Base-by-base conservation (phyloP, 371 early-diverging fungal species). In the Apophysomyces variabilis region DNA sequence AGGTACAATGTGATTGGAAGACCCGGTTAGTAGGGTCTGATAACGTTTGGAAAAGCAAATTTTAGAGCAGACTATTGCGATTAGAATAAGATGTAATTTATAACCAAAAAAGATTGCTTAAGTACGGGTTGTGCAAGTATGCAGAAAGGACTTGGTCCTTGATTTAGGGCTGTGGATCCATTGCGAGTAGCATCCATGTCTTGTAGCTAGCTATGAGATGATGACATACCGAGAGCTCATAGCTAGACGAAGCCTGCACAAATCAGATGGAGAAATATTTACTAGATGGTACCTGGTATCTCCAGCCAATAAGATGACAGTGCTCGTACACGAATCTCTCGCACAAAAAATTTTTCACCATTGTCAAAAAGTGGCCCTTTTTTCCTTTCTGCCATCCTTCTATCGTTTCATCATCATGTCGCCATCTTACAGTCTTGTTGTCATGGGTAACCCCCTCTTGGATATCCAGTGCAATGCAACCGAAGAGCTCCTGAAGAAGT, bases 361-460 rank as follows among this genome's bases (percentile, higher is more conserved):
- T 26, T 6, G n/a, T 21, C 5, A 21, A 50, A 21, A 26, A 26
- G 32, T 26, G 32, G 32, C 32, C 32, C 32, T n/a, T 11, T 18
- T 7, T 50, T n/a, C 21, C 54, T 21, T 9, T 21, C 57, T 39
- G 44, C 58, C 26, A 50, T 38, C 38, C 9, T 46, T 54, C 32
- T 46, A 43, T 43, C 16, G 7, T 38, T 16, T 16, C 13, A 12
- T 37, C 36, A 59, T 46, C 46, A 63, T 67, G 64, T 16, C 54
- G 5, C 7, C n/a, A 21, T 50, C 78, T 69, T 81, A 76, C 66
- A 66, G 71, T 54, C 70, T 81, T 41, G 68, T 84, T 38, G 81
- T 72, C 50, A 91, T 96, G 86, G 96, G 93, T 77, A 98, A 98
- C 88, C 98, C 98, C 60, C 86, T 98, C 70, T 89, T 98, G 74